A percentile compares a stretch with the other conserved stretches of the same genome.
phyloP scores from a whole-genome alignment of 192 early-diverging fungal genomes.

The Gigaspora rosea region DNA sequence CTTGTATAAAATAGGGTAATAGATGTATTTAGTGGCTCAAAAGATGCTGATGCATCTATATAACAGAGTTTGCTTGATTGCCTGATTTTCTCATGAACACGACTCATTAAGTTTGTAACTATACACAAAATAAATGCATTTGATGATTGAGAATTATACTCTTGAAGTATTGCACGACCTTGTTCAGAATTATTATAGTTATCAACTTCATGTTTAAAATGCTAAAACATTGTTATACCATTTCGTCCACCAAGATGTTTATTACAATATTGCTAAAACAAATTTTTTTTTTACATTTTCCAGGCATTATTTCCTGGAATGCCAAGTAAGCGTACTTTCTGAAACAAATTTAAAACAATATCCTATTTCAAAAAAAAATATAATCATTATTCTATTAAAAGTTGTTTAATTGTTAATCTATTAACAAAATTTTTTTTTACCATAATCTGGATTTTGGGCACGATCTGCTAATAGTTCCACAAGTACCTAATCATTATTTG shows the following conservation, averaged over 20 bases:
- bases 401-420: no score
- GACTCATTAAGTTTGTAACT: background rate
- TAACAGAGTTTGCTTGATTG: background rate
- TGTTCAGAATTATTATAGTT: background rate
- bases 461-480: background rate
- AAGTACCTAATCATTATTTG: background rate
- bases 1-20: constrained; percentile 4
- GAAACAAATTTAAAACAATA: no score
- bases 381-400: no score
- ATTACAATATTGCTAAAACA: no score
- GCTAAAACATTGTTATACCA: no score
- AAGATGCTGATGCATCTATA: constrained; percentile 8
- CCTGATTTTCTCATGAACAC: background rate
- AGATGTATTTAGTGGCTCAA: background rate
- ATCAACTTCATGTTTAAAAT: background rate
- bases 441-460: background rate
- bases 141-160: background rate
- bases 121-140: constrained; percentile 8
- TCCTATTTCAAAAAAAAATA: no score
- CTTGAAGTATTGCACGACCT: background rate
- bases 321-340: no score
- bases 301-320: no score
- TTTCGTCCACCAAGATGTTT: no score
- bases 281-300: no score
- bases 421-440: background rate